These are phyloP conservation scores for Myxozyma vanderwaltii DNA, from an alignment of 805 yeast genomes.

Conservation along the genomic window DNA sequence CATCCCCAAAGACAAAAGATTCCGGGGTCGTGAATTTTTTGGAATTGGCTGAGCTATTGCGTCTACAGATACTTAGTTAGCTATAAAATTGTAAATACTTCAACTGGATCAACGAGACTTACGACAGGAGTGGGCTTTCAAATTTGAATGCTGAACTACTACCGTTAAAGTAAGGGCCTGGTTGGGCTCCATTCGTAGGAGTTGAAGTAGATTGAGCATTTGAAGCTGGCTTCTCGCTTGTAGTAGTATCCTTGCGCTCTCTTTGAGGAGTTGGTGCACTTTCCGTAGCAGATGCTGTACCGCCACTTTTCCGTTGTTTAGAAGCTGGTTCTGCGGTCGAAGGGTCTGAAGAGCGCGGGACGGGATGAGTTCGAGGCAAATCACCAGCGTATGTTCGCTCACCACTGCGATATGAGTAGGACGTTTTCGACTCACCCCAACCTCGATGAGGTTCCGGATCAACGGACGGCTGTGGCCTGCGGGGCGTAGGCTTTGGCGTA, in stretches of 20 bases:
- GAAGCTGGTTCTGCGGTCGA: constrained; percentile 6
- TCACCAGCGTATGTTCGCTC: constrained; percentile 9
- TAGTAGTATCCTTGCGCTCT: neutral
- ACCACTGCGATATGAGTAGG: constrained; percentile 9
- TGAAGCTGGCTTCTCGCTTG: too few relatives aligned
- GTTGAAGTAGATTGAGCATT: too few relatives aligned
- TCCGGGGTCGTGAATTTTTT: constrained; percentile 8
- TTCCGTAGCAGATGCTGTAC: neutral
- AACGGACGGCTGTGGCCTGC: neutral
- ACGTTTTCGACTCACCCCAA: constrained; percentile 12
- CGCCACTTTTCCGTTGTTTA: neutral
- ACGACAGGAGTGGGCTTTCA: neutral
- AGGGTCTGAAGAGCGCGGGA: neutral
- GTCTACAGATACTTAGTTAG: neutral
- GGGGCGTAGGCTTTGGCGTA: constrained; percentile 1
- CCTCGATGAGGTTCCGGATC: neutral
- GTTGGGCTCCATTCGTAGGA: neutral
- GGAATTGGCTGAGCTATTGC: neutral
- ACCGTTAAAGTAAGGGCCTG: neutral
- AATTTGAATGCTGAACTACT: constrained; percentile 1
- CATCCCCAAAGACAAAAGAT: constrained; percentile 4
- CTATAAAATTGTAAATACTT: neutral
- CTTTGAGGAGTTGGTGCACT: neutral
- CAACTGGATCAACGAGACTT: neutral
- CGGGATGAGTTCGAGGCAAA: constrained; percentile 1